Conservation (phyloP, 1,139 yeast genomes). For the Taphrina wiesneri region DNA sequence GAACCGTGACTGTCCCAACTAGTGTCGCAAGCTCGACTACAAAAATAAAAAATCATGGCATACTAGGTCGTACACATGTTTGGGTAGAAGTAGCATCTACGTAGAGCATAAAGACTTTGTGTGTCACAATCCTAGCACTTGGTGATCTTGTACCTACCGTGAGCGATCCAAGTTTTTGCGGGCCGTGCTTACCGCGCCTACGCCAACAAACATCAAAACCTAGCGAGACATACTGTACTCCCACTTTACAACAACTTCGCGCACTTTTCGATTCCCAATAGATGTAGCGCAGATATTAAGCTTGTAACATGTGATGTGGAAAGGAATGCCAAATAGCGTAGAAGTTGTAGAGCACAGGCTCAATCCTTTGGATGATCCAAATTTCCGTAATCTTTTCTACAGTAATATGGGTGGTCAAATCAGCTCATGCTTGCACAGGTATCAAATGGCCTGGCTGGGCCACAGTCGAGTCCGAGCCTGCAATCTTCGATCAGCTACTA, state of each 20-base stretch:
- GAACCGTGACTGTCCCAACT: no score
- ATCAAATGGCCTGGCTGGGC: conserved; percentile 27
- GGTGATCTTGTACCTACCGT: not conserved
- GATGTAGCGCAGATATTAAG: no score
- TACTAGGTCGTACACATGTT: not conserved
- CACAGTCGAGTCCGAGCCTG: conserved; percentile 26
- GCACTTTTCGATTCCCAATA: no score
- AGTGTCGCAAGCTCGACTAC: no score
- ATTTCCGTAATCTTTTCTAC: not conserved
- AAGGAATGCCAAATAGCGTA: not conserved
- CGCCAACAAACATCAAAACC: not conserved
- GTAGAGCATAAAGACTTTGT: not conserved
- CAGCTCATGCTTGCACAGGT: not conserved
- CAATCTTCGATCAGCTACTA: conserved; percentile 64
- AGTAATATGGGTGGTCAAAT: no score
- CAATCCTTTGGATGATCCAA: not conserved
- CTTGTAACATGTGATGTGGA: not conserved
- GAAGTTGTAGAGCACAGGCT: not conserved
- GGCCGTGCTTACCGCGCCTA: not conserved
- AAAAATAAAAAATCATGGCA: not conserved
- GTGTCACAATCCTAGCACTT: not conserved
- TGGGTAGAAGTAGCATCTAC: not conserved
- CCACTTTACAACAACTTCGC: no score
- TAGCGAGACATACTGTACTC: not conserved
- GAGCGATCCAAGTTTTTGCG: not conserved